Evolutionary conservation across 768 basidiomycete species (phyloP), one percentile per base, ranked within the genome.

Genomic region (Nidularia pulvinata): DNA sequence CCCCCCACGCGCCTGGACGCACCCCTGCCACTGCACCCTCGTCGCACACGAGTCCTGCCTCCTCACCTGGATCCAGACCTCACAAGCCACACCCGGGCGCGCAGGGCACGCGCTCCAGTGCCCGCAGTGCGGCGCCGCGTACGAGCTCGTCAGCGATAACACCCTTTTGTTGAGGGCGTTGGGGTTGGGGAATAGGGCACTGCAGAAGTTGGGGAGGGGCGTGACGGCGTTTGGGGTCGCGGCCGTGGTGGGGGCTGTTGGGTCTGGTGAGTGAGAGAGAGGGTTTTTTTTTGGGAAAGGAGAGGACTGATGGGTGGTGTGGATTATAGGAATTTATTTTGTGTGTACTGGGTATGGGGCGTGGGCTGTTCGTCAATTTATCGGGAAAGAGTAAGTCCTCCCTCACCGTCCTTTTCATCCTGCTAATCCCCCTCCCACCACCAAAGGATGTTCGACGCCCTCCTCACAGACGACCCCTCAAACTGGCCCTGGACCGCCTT

Each of bases 11-110:
- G 65, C 72, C 51, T 93, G 91, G 89, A 85, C 84, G 0, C 91
- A 93, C 59, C 91, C 91, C 2, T 93, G 91, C 67, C 83, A 72
- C 46, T 93, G 91, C 62, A 91, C 91, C 0, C 79, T 93, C 37
- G 73, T 93, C 39, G 91, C 91, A 2, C 91, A 92, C 67, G 88
- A 92, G 64, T 71, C 82, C 0, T 93, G 91, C 69, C 80, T 93
- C 13, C 77, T 91, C 33, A 81, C 84, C 57, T 93, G 91, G 91
- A 89, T 93, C 37, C 80, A 84, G 55, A 77, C 86, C 14, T 81
- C 89, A 3, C 86, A 92, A 59, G 73, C 78, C 22, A 83, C 74
- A 46, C 53, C 76, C 6, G 68, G 74, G 7, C 80, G 84, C 7
- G 76, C 81, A 32, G 69, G 78, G 1, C 87, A 88, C 62, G 88